These are phyloP conservation scores for Globisporangium rhizosaccharum DNA, from an alignment of 352 stramenopile species.

Conservation along the genomic window DNA sequence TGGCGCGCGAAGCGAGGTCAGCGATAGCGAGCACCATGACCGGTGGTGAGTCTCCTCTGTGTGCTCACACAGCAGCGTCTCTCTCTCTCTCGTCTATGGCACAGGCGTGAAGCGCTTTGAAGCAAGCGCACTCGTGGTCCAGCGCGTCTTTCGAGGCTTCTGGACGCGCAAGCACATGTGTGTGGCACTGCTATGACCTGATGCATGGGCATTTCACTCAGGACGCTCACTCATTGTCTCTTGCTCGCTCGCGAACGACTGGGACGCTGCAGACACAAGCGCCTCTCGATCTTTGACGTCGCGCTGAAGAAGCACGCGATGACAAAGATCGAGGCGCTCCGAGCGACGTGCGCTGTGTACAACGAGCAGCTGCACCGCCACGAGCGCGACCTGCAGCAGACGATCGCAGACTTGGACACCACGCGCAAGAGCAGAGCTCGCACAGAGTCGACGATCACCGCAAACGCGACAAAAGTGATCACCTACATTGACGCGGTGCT, in stretches of 20 bases:
- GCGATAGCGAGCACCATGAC: no score
- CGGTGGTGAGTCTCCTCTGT: no score
- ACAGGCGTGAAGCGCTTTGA: constrained; percentile 24
- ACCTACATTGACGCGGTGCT: constrained; percentile 21
- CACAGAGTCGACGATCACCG: constrained; percentile 12
- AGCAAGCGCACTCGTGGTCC: constrained; percentile 27
- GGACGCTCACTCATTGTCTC: neutral
- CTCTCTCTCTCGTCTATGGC: no score
- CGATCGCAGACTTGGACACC: constrained; percentile 15
- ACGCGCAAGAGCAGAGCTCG: constrained; percentile 13
- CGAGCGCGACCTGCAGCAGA: constrained; percentile 13
- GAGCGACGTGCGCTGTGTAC: constrained; percentile 16
- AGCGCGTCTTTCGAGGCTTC: constrained; percentile 41
- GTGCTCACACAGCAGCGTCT: no score
- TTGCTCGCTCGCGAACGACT: no score
- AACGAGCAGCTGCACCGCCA: constrained; percentile 16
- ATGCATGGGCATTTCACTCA: neutral
- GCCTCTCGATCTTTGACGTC: constrained; percentile 3
- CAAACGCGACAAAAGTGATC: neutral
- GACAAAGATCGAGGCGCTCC: constrained; percentile 22
- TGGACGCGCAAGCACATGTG: constrained; percentile 24
- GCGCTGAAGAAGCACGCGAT: constrained; percentile 12
- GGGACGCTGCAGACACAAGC: constrained; percentile 1
- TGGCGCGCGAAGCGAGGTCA: no score
- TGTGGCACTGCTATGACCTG: neutral